A percentile compares a stretch with the other conserved stretches of the same genome.
phyloP scores from a whole-genome alignment of 352 stramenopile species.

The Phytophthora capsici region DNA sequence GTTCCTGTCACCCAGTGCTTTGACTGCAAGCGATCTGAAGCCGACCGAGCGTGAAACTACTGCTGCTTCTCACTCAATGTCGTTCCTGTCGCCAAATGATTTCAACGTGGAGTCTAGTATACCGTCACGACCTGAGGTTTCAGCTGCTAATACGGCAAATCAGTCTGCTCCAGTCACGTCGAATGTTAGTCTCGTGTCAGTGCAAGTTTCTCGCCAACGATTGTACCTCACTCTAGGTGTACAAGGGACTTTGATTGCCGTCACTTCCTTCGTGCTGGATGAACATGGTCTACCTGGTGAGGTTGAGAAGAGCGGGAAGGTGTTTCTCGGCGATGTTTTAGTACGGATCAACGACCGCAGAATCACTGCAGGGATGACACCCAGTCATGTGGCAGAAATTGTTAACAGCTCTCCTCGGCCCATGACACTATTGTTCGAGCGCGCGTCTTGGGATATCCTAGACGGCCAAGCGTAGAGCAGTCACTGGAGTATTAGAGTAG shows the following conservation, averaged over 20 bases:
- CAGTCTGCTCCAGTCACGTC: constrained; percentile 8
- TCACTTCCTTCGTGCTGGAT: constrained; percentile 70
- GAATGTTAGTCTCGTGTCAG: constrained; percentile 37
- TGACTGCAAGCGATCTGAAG: constrained; percentile 5
- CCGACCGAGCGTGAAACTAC: background rate
- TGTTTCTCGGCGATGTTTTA: constrained; percentile 70
- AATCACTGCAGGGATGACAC: constrained; percentile 38
- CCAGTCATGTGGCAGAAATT: constrained; percentile 52
- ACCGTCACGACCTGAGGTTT: constrained; percentile 5
- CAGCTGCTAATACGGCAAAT: background rate
- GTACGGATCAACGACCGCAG: constrained; percentile 53
- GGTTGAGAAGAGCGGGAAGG: constrained; percentile 73
- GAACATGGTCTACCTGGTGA: constrained; percentile 57
- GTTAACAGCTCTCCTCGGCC: constrained; percentile 49
- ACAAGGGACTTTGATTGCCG: constrained; percentile 53
- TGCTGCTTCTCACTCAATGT: constrained; percentile 32
- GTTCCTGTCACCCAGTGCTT: constrained; percentile 25
- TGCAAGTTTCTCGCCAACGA: constrained; percentile 46
- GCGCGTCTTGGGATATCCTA: constrained; percentile 67
- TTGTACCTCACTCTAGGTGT: constrained; percentile 66
- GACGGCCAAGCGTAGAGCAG: constrained; percentile 38
- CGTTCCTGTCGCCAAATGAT: constrained; percentile 58
- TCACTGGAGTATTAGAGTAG: constrained; percentile 32
- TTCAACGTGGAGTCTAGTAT: constrained; percentile 36
- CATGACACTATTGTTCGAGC: constrained; percentile 65